phyloP scores from a whole-genome alignment of 345 rosid genomes.

The Lepidium didymum region DNA sequence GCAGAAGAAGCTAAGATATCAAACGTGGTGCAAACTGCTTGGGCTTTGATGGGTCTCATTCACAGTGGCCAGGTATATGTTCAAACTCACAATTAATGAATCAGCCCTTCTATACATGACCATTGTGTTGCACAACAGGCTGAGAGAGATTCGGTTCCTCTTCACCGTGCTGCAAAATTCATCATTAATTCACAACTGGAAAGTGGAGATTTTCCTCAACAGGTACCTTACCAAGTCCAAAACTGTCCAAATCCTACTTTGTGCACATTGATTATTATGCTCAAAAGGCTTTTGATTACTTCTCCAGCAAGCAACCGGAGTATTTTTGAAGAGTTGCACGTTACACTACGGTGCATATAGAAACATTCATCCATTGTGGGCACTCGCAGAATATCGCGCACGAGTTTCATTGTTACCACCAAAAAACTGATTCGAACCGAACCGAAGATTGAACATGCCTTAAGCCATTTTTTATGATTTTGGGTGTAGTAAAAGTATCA shows the following conservation, averaged over 20 bases:
- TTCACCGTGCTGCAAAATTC: slow-evolving; percentile 37
- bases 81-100: neutral
- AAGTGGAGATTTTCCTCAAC: slow-evolving; percentile 43
- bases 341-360: slow-evolving; percentile 59
- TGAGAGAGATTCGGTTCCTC: slow-evolving; percentile 27
- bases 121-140: neutral
- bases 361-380: slow-evolving; percentile 57
- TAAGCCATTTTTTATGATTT: too few species aligned
- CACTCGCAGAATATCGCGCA: slow-evolving; percentile 42
- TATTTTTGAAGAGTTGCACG: slow-evolving; percentile 59
- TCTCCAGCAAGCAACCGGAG: slow-evolving; percentile 51
- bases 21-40: slow-evolving; percentile 45
- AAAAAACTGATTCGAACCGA: too few species aligned
- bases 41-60: slow-evolving; percentile 38
- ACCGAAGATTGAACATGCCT: too few species aligned
- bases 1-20: slow-evolving; percentile 35
- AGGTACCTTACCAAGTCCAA: slow-evolving; percentile 16
- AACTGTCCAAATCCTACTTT: neutral
- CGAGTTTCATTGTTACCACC: slow-evolving; percentile 31
- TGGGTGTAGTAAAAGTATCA: neutral
- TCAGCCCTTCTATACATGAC: neutral
- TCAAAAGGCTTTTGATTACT: neutral
- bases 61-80: slow-evolving; percentile 45
- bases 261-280: neutral
- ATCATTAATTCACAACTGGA: slow-evolving; percentile 36